These are phyloP conservation scores for Starmerella vaccinii DNA, from an alignment of 805 yeast species.

Conservation along the genomic window DNA sequence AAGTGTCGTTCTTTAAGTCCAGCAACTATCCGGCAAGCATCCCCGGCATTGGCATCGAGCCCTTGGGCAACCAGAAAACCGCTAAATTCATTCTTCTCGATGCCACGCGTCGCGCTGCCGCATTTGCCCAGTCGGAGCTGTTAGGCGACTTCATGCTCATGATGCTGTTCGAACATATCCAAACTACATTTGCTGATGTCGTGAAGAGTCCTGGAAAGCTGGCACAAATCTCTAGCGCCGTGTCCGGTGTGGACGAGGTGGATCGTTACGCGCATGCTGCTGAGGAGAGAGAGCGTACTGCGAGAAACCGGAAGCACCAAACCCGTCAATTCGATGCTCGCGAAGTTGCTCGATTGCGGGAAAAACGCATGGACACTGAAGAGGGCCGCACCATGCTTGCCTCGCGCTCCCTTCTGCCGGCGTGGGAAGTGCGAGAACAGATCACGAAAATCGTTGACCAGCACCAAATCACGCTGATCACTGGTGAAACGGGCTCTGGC, in stretches of 20 bases:
- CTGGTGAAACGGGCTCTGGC: constrained; percentile 98
- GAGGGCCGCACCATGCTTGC: constrained; percentile 36
- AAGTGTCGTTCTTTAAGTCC: constrained; percentile 37
- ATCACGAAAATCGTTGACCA: constrained; percentile 47
- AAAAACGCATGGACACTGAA: constrained; percentile 27
- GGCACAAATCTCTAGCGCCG: constrained; percentile 31
- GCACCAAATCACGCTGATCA: constrained; percentile 62
- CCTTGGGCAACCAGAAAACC: constrained; percentile 26
- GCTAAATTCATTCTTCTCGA: constrained; percentile 32
- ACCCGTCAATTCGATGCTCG: constrained; percentile 27
- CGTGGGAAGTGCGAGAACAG: constrained; percentile 58
- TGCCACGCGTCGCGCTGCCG: constrained; percentile 27
- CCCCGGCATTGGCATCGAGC: constrained; percentile 57
- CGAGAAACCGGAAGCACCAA: neutral
- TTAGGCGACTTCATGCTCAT: constrained; percentile 64
- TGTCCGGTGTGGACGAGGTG: constrained; percentile 25
- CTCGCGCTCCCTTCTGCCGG: constrained; percentile 58
- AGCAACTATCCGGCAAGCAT: constrained; percentile 50
- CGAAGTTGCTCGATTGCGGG: constrained; percentile 33
- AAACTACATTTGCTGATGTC: constrained; percentile 47
- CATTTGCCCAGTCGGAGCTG: constrained; percentile 29
- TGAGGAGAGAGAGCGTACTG: neutral
- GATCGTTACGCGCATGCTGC: neutral
- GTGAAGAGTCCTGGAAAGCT: constrained; percentile 70
- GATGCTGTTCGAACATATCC: constrained; percentile 67